A percentile compares a stretch with the other conserved stretches of the same genome.
Evolutionary conservation across 139 green algal genomes (phyloP).

Genomic region (Choricystis sp.): DNA sequence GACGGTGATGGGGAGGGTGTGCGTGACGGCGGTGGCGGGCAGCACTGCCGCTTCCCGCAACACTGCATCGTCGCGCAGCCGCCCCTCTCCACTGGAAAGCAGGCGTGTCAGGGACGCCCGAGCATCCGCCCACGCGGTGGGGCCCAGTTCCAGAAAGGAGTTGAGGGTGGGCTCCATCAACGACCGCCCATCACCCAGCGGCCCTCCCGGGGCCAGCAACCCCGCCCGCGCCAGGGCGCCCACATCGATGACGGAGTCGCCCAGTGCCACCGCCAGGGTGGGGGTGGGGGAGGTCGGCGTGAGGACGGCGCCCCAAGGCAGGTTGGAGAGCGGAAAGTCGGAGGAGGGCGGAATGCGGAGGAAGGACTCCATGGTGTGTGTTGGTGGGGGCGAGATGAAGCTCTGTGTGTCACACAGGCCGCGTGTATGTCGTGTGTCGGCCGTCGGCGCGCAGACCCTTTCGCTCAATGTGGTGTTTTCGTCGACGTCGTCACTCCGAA

Average conservation of each 20-base stretch:
- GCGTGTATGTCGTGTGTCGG: no score
- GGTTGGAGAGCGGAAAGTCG: conserved; percentile 60
- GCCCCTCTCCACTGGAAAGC: conserved; percentile 28
- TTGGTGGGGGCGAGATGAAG: no score
- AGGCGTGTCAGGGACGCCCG: conserved; percentile 35
- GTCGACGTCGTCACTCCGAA: no score
- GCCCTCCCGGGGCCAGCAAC: conserved; percentile 12
- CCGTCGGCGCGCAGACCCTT: no score
- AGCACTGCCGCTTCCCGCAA: conserved; percentile 32
- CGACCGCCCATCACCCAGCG: not conserved
- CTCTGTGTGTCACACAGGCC: no score
- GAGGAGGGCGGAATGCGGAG: conserved; percentile 6
- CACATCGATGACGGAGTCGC: conserved; percentile 61
- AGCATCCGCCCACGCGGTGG: conserved; percentile 45
- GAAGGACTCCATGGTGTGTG: no score
- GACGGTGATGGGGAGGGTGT: conserved; percentile 61
- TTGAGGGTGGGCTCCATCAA: conserved; percentile 53
- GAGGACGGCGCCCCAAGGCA: conserved; percentile 70
- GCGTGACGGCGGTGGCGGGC: conserved; percentile 27
- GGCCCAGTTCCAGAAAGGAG: conserved; percentile 63
- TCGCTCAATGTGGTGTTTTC: no score
- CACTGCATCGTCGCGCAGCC: conserved; percentile 38
- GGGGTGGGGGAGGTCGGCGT: not conserved
- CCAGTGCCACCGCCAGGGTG: conserved; percentile 53
- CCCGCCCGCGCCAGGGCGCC: conserved; percentile 24